Evolutionary conservation across 768 basidiomycete species (phyloP), one percentile per base, ranked within the genome.

Genomic region (Auriscalpium orientale): DNA sequence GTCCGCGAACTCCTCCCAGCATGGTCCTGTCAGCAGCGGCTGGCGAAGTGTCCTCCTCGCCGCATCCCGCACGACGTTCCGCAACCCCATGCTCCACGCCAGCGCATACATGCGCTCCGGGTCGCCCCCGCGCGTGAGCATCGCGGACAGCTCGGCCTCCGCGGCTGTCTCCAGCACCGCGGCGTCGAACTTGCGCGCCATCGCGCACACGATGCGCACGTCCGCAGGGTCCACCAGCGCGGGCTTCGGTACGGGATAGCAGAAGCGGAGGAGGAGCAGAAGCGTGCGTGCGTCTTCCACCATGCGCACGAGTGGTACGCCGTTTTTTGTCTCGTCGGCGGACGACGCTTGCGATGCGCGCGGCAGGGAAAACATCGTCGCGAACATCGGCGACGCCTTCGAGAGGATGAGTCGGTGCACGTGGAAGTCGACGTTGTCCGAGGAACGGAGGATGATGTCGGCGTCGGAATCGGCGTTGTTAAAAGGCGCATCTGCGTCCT

Each of bases 361-460:
- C 20, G 47, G 47, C 20, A 49, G 22, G 16, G 21, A 12, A 59
- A 85, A 79, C 71, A 82, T 78, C 58, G 74, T 72, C 49, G 71
- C 71, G 59, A 85, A 85, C 65, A 85, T 77, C 5, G 79, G 72
- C 10, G 85, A 86, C 1, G 81, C 77, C 15, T 82, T 63, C 16
- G 79, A 74, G 11, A 86, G 71, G 54, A 85, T 69, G 43, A 76
- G 60, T 60, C 79, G 80, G 73, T 79, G 79, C 54, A 80, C 76
- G 56, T 74, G 74, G 67, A 83, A 84, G 56, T 74, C 69, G 59
- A 74, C 71, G 20, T 68, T 59, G 62, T 84, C 83, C 49, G 77
- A 79, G 9, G 81, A 78, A 51, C 78, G 76, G 44, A 85, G 67
- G 53, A 82, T 75, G 52, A 84, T 66, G 59, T 82, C 80, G 13